Evolutionary conservation across 2,329 filamentous ascomycete species (phyloP).

Genomic region (Alternaria longipes): DNA sequence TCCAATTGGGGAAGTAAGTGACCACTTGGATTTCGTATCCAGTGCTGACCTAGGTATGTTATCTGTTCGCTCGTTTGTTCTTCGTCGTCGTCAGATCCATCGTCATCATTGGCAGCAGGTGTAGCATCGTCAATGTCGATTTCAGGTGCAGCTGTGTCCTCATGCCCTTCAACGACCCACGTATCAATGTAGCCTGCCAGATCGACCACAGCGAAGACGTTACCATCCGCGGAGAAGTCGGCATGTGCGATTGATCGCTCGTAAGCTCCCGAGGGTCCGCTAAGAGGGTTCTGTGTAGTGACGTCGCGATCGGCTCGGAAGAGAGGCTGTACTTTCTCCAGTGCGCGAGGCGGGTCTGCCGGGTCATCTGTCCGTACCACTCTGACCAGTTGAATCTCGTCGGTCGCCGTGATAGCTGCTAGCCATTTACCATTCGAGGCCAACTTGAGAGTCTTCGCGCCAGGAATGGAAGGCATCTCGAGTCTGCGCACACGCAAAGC

Average conservation of each 20-base stretch:
- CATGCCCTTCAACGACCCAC: slow-evolving; percentile 74
- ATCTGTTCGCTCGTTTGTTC: slow-evolving; percentile 56
- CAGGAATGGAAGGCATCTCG: slow-evolving; percentile 68
- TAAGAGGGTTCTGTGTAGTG: slow-evolving; percentile 50
- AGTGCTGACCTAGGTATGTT: slow-evolving; percentile 69
- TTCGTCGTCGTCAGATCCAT: slow-evolving; percentile 57
- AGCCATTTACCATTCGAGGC: slow-evolving; percentile 77
- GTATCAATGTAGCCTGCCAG: slow-evolving; percentile 86
- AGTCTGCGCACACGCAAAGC: slow-evolving; percentile 76
- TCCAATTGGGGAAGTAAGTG: slow-evolving; percentile 57
- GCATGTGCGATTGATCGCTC: slow-evolving; percentile 77
- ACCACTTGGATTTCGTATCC: slow-evolving; percentile 77
- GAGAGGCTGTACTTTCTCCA: slow-evolving; percentile 52
- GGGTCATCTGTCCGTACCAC: slow-evolving; percentile 55
- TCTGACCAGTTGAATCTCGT: slow-evolving; percentile 58
- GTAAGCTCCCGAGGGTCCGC: slow-evolving; percentile 78
- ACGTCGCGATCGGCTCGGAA: slow-evolving; percentile 48
- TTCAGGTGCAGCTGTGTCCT: slow-evolving; percentile 58
- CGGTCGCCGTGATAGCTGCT: slow-evolving; percentile 60
- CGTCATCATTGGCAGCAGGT: slow-evolving; percentile 36
- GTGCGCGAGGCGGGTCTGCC: slow-evolving; percentile 48
- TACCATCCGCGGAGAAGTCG: slow-evolving; percentile 82
- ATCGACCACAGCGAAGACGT: slow-evolving; percentile 80
- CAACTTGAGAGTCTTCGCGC: slow-evolving; percentile 74
- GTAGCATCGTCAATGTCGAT: slow-evolving; percentile 50